These are phyloP conservation scores for Carex scoparia DNA, from an alignment of 176 grass and related monocot species.

Conservation along the genomic window DNA sequence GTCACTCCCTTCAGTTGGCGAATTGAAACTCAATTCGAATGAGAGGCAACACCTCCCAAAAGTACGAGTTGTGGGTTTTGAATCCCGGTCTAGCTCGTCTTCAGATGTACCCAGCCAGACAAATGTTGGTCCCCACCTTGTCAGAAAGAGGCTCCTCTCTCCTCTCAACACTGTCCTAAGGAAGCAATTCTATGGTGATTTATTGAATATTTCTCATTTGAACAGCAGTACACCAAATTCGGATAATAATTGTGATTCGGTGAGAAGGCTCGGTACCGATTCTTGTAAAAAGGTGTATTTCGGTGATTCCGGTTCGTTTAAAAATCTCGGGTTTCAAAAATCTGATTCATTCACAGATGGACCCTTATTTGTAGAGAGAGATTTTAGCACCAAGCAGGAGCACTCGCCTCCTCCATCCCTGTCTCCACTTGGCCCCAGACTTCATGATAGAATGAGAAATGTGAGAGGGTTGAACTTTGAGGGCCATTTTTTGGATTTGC, in stretches of 20 bases:
- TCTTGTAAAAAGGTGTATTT: constrained; percentile 72
- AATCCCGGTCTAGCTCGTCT: constrained; percentile 33
- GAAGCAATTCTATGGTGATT: constrained; percentile 52
- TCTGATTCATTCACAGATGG: constrained; percentile 62
- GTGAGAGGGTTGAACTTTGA: constrained; percentile 39
- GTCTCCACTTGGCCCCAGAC: constrained; percentile 87
- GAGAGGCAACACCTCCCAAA: constrained; percentile 30
- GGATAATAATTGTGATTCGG: constrained; percentile 15
- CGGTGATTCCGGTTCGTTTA: constrained; percentile 34
- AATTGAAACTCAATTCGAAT: constrained; percentile 37
- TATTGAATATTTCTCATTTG: constrained; percentile 49
- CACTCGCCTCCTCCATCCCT: constrained; percentile 60
- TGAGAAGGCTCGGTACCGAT: constrained; percentile 42
- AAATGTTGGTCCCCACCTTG: constrained; percentile 9
- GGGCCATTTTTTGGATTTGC: constrained; percentile 36
- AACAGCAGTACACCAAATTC: constrained; percentile 2
- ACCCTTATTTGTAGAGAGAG: constrained; percentile 53
- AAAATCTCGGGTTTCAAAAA: constrained; percentile 19
- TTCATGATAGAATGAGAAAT: constrained; percentile 49
- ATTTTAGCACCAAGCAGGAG: constrained; percentile 38
- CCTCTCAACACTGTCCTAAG: constrained; percentile 54
- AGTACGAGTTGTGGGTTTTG: constrained; percentile 72
- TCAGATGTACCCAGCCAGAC: neutral
- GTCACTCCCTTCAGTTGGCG: constrained; percentile 21
- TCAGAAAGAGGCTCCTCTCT: constrained; percentile 73